Evolutionary conservation across 352 stramenopile species (phyloP).

Genomic region (Pythium aquatile): DNA sequence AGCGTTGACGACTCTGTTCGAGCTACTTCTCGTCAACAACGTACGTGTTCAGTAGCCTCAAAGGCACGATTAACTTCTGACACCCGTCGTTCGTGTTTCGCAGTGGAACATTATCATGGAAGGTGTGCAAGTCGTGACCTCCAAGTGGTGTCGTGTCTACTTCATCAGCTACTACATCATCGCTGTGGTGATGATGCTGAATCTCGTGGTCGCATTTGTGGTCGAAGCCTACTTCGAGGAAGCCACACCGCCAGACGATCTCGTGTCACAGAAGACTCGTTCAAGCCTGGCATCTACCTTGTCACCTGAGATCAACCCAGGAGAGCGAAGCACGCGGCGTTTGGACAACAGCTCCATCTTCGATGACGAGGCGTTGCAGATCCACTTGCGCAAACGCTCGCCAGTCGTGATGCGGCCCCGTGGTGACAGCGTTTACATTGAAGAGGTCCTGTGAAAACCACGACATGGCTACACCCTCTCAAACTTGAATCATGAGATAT

Average conservation of each 20-base stretch:
- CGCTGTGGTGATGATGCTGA: conserved; percentile 69
- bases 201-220: conserved; percentile 67
- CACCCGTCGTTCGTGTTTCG: not conserved
- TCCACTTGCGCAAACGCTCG: conserved; percentile 16
- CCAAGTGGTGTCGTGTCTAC: conserved; percentile 55
- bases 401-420: conserved; percentile 33
- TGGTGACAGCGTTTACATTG: conserved; percentile 42
- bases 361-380: conserved; percentile 5
- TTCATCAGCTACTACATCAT: conserved; percentile 77
- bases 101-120: conserved; percentile 76
- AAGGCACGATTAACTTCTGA: not conserved
- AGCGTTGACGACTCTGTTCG: conserved; percentile 64
- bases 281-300: not conserved
- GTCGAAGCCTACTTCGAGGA: conserved; percentile 59
- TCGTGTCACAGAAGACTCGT: not conserved
- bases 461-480: conserved; percentile 1
- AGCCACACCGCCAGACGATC: not conserved
- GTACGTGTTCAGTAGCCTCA: conserved; percentile 23
- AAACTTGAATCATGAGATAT: not conserved
- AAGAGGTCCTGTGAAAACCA: conserved; percentile 39
- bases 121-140: conserved; percentile 49
- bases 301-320: not conserved
- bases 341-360: not conserved
- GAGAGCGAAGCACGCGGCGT: not conserved
- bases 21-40: conserved; percentile 78